phyloP scores from a whole-genome alignment of 78 protist species.

The Blattamonas nauphoetae region DNA sequence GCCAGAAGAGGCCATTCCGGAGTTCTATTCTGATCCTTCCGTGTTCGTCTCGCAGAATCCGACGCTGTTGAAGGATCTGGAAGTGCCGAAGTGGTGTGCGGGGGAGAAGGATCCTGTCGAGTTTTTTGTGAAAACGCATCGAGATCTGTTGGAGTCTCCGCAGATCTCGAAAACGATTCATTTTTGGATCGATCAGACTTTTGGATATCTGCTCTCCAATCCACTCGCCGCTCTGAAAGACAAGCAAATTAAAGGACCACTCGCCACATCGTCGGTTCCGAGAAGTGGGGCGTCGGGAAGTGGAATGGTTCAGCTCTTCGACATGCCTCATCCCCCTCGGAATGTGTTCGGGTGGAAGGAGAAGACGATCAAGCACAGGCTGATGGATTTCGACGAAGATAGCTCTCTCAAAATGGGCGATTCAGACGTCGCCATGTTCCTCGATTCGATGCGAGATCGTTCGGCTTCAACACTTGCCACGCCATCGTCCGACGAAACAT shows the following conservation, averaged over 20 bases:
- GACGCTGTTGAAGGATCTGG: slow-evolving; percentile 44
- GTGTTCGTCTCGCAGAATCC: neutral
- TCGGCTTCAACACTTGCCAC: too few species aligned
- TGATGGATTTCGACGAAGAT: too few species aligned
- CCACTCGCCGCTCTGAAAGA: neutral
- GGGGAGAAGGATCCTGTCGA: neutral
- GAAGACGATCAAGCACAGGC: too few species aligned
- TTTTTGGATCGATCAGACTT: slow-evolving; percentile 37
- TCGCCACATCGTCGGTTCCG: neutral
- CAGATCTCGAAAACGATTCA: slow-evolving; percentile 14
- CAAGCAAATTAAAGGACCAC: neutral
- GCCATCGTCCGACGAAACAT: too few species aligned
- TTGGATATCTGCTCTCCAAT: slow-evolving; percentile 8
- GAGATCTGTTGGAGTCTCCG: slow-evolving; percentile 27
- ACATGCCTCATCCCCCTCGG: slow-evolving; percentile 19
- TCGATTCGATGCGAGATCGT: too few species aligned
- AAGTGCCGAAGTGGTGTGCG: slow-evolving; percentile 37
- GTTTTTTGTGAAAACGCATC: slow-evolving; percentile 17
- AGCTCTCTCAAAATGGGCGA: too few species aligned
- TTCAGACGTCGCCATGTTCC: too few species aligned
- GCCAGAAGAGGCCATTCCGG: slow-evolving; percentile 77
- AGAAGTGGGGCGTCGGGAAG: slow-evolving; percentile 2
- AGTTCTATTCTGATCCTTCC: slow-evolving; percentile 36
- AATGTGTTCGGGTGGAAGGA: neutral
- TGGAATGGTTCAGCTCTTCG: slow-evolving; percentile 37